Evolutionary conservation across 345 rosid species (phyloP).

Genomic region (Eutrema heterophyllum): DNA sequence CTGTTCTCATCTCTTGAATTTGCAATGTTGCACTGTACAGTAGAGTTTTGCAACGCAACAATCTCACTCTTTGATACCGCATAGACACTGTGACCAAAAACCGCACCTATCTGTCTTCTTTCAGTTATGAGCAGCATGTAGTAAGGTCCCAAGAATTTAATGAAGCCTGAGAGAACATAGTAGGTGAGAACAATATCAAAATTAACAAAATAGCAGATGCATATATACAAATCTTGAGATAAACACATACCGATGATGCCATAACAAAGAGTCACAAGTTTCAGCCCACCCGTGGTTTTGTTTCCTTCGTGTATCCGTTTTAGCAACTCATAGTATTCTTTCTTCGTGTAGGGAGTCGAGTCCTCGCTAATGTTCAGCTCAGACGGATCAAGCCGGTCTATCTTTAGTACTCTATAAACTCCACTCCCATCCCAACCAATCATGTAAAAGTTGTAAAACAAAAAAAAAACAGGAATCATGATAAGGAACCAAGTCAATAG

Average conservation of each 20-base stretch:
- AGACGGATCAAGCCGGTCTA: slow-evolving; percentile 47
- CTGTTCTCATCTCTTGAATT: slow-evolving; percentile 69
- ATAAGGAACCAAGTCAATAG: slow-evolving; percentile 33
- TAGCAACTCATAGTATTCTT: slow-evolving; percentile 63
- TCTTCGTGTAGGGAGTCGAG: slow-evolving; percentile 55
- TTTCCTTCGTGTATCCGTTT: slow-evolving; percentile 86
- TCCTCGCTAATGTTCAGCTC: slow-evolving; percentile 63
- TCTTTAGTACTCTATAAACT: slow-evolving; percentile 25
- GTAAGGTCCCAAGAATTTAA: slow-evolving; percentile 85
- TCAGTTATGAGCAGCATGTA: slow-evolving; percentile 82
- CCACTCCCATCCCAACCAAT: slow-evolving; percentile 25
- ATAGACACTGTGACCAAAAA: slow-evolving; percentile 75
- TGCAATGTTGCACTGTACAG: slow-evolving; percentile 32
- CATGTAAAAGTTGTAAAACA: slow-evolving; percentile 15
- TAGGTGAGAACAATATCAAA: neutral
- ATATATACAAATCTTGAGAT: neutral
- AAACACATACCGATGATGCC: slow-evolving; percentile 76
- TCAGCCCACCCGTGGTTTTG: slow-evolving; percentile 73
- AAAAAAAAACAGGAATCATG: neutral
- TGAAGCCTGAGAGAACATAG: slow-evolving; percentile 49
- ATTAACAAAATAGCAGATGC: neutral
- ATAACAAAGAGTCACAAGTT: slow-evolving; percentile 72
- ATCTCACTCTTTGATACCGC: slow-evolving; percentile 69
- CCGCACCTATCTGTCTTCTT: slow-evolving; percentile 66
- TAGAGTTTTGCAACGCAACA: slow-evolving; percentile 65